A percentile compares a stretch with the other conserved stretches of the same genome.
These are phyloP conservation scores for Tolypocladium album DNA, from an alignment of 2,329 filamentous ascomycete genomes.

Conservation along the genomic window DNA sequence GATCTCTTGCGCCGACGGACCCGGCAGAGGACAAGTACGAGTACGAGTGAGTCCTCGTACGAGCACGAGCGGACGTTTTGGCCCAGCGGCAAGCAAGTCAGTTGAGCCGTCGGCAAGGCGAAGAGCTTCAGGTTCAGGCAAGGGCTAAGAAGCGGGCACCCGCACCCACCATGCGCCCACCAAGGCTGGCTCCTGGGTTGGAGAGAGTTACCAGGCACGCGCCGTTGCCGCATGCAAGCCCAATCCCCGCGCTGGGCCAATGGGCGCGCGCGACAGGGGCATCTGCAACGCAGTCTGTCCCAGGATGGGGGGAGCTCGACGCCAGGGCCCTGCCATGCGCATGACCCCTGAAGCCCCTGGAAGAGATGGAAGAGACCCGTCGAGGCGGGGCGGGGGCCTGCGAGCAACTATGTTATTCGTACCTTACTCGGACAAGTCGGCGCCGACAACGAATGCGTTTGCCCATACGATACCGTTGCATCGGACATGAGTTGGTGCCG, in stretches of 20 bases:
- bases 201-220: not conserved
- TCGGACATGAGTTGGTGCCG: not conserved
- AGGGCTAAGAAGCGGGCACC: not conserved
- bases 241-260: not conserved
- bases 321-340: not conserved
- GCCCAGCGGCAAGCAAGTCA: too few relatives aligned
- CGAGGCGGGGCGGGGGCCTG: not conserved
- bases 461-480: not conserved
- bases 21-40: not conserved
- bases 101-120: not conserved
- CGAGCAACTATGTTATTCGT: not conserved
- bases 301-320: not conserved
- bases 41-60: not conserved
- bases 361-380: not conserved
- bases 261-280: not conserved
- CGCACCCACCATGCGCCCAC: too few relatives aligned
- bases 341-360: not conserved
- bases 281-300: not conserved
- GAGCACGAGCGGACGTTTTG: too few relatives aligned
- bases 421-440: not conserved
- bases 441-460: not conserved
- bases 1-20: not conserved
- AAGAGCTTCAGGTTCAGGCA: not conserved
- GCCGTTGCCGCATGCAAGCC: not conserved
- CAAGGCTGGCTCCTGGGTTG: too few relatives aligned